Base-by-base conservation (phyloP, 371 early-diverging fungal genomes). In the Chytridium lagenaria region DNA sequence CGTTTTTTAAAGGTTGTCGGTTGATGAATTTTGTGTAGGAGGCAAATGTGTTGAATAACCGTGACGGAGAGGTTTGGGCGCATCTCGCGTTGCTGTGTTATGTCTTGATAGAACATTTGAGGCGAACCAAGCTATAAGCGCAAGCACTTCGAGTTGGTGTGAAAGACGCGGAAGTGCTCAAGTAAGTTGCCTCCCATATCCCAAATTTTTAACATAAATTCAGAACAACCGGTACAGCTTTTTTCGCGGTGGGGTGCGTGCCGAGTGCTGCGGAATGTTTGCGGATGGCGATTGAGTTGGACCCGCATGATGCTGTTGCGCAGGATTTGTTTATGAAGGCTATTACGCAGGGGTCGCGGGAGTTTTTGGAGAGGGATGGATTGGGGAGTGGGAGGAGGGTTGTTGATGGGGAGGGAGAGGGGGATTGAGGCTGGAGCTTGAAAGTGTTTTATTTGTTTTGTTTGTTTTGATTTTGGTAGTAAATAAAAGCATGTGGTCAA, bases 31-130 rank as follows among this genome's bases (percentile, higher is more conserved):
- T 40, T 50, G 19, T 12, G 0, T 63, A 86, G 86, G 87, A 86
- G 75, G 87, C 87, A 19, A 85, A 85, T 70, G 80, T 84, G 12
- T 70, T 85, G 30, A 86, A 86, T 73, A 83, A 86, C 70, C 75
- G 85, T 12, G 83, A 87, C 52, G 67, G 80, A 40, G 83, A 84
- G 22, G 84, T 82, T 26, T 87, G 87, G 87, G 84, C 81, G 1
- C 70, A 77, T 65, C 63, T 87, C 3, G 75, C 87, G 0, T 57
- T 83, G 3, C 71, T 87, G 36, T 84, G 81, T 50, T 85, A n/a
- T 50, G 33, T 12, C 77, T 75, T 15, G 78, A 80, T n/a, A 76
- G 85, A 19, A n/a, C 63, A 19, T 78, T 81, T 63, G 87, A 87
- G 57, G 85, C 84, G 2, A 79, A 82, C 50, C 87, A 85, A 69